phyloP scores from a whole-genome alignment of 1,139 yeast species.

The Kodamaea sp. region DNA sequence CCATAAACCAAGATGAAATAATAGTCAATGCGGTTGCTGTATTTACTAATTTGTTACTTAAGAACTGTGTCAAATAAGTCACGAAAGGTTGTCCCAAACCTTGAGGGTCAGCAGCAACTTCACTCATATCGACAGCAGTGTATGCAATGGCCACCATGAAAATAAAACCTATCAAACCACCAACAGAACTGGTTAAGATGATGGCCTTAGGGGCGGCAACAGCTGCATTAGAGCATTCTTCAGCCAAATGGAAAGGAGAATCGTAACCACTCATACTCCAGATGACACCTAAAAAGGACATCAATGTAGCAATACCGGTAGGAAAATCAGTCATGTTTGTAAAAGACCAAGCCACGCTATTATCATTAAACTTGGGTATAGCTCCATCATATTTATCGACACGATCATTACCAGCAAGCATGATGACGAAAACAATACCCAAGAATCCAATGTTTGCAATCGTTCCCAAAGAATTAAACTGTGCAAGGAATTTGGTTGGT shows the following conservation, averaged over 20 bases:
- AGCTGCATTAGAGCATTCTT: conserved; percentile 67
- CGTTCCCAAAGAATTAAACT: conserved; percentile 53
- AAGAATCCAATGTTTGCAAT: conserved; percentile 48
- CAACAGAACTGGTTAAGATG: conserved; percentile 57
- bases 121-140: conserved; percentile 52
- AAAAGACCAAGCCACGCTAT: conserved; percentile 52
- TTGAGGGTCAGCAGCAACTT: conserved; percentile 46
- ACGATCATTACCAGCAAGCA: conserved; percentile 53
- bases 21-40: conserved; percentile 60
- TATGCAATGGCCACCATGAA: conserved; percentile 66
- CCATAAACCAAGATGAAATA: conserved; percentile 62
- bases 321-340: conserved; percentile 67
- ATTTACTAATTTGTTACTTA: conserved; percentile 42
- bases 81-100: conserved; percentile 68
- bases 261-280: conserved; percentile 81
- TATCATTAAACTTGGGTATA: conserved; percentile 48
- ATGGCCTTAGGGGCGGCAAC: conserved; percentile 66
- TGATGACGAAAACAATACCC: conserved; percentile 52
- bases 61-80: conserved; percentile 51
- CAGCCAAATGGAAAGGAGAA: conserved; percentile 70
- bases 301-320: conserved; percentile 55
- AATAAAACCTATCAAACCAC: conserved; percentile 60
- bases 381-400: conserved; percentile 18
- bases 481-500: conserved; percentile 56
- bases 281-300: conserved; percentile 62